Evolutionary conservation across 2,329 filamentous ascomycete species (phyloP), one percentile per base, ranked within the genome.

Genomic region (Alternaria solani): DNA sequence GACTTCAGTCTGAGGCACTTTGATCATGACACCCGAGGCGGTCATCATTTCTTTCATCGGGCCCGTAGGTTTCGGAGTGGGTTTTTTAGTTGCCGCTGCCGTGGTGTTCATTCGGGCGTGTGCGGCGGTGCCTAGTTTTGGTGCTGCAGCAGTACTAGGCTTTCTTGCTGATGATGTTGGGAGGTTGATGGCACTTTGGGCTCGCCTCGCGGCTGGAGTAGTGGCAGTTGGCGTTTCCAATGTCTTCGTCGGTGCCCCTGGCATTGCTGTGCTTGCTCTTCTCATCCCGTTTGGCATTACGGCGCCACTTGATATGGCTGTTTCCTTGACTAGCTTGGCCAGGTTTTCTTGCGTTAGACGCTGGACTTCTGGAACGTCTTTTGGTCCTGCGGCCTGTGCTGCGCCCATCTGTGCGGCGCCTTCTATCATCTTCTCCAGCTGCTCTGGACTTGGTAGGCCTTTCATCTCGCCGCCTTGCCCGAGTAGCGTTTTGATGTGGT

Each of bases 341-440:
- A 78, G 62, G 32, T 78, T 78, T 55, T 77, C 76, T 56, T 78
- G 76, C 5, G 76, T 78, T 1, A 78, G 51, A 25, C 72, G 66
- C 41, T 77, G 75, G 7, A 73, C 68, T 36, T 74, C 67, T 1
- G 67, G 69, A 28, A 68, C 49, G 23, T 75, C 64, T 28, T 69
- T 59, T 28, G 72, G 70, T 4, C 63, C 63, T 1, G 74, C 72
- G n/a, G 65, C 65, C 59, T 78, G 74, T 9, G 67, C 63, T 11
- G 73, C 73, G 23, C 75, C 73, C 62, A 78, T 63, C 49, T 70
- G 69, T 0, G 75, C 73, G 2, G 75, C 75, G 1, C 71, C 73
- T 58, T 75, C 73, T 7, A 78, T 78, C 69, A 78, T 70, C 59
- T 77, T 77, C 49, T 77, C 75, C 8, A 78, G 64, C 46, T 78